These are phyloP conservation scores for Bocquillonia castaneifolia DNA, from an alignment of 441 rosid genomes.

Conservation along the genomic window DNA sequence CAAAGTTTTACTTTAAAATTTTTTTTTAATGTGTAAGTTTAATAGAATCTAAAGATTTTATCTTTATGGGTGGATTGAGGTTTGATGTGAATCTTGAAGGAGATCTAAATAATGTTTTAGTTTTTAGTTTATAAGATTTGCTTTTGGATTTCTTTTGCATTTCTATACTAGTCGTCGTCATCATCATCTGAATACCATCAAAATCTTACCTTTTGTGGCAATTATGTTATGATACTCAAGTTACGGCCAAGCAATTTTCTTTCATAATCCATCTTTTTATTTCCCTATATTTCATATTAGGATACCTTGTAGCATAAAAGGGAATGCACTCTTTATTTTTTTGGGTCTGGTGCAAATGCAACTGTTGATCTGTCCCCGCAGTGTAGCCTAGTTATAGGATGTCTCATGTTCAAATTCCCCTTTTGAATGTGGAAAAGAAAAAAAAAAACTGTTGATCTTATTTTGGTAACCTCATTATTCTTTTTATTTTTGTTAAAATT, in stretches of 20 bases:
- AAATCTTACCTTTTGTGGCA: background rate
- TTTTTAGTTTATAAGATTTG: background rate
- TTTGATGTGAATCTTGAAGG: conserved; percentile 13
- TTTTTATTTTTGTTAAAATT: too few relatives aligned
- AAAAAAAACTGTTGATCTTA: too few relatives aligned
- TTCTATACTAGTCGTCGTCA: background rate
- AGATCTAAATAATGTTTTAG: conserved; percentile 17
- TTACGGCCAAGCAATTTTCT: background rate
- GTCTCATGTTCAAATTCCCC: too few relatives aligned
- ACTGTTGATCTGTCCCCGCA: too few relatives aligned
- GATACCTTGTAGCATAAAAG: background rate
- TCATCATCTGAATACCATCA: background rate
- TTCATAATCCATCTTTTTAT: too few relatives aligned
- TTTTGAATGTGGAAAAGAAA: too few relatives aligned
- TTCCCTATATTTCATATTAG: background rate
- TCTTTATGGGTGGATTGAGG: background rate
- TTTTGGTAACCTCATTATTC: too few relatives aligned
- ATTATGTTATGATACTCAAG: background rate
- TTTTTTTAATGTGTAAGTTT: too few relatives aligned
- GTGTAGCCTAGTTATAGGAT: too few relatives aligned
- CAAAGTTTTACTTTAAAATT: background rate
- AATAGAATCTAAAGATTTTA: background rate
- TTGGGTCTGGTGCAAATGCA: too few relatives aligned
- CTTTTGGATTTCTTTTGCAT: conserved; percentile 11
- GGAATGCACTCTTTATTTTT: background rate